A percentile compares a stretch with the other conserved stretches of the same genome.
Evolutionary conservation across 2,329 filamentous ascomycete genomes (phyloP).

Genomic region (Pyricularia pennisetigena): DNA sequence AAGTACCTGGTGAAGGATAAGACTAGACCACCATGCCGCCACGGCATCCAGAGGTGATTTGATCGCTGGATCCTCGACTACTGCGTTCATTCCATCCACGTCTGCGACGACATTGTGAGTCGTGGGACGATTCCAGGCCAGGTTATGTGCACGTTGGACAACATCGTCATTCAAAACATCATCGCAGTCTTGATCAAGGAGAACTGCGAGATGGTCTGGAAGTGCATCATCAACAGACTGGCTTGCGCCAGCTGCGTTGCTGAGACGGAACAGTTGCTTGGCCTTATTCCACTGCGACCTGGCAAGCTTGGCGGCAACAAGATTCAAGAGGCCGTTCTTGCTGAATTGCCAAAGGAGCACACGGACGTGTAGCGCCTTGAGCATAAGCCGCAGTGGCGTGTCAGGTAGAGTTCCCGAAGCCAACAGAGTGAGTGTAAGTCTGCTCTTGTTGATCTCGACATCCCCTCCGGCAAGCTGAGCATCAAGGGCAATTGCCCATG

Average conservation of each 20-base stretch:
- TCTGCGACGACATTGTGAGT: conserved; percentile 51
- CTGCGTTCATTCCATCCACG: conserved; percentile 68
- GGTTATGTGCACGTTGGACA: conserved; percentile 77
- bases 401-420: conserved; percentile 80
- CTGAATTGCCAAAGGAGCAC: conserved; percentile 74
- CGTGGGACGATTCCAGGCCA: conserved; percentile 78
- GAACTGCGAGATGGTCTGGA: conserved; percentile 63
- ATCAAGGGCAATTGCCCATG: conserved; percentile 88
- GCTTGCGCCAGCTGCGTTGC: conserved; percentile 27
- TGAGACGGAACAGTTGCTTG: conserved; percentile 44
- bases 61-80: conserved; percentile 78
- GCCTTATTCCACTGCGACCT: conserved; percentile 75
- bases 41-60: conserved; percentile 82
- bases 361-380: conserved; percentile 87
- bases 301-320: conserved; percentile 64
- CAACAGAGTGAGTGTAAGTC: conserved; percentile 75
- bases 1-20: conserved; percentile 60
- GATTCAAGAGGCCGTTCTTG: conserved; percentile 56
- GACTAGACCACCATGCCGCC: conserved; percentile 82
- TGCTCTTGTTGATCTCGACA: conserved; percentile 77
- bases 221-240: conserved; percentile 48
- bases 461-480: conserved; percentile 88
- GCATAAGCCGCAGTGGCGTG: conserved; percentile 75
- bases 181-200: conserved; percentile 73
- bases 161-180: conserved; percentile 70